These are phyloP conservation scores for Globisporangium emineosum DNA, from an alignment of 352 stramenopile genomes.

Conservation along the genomic window DNA sequence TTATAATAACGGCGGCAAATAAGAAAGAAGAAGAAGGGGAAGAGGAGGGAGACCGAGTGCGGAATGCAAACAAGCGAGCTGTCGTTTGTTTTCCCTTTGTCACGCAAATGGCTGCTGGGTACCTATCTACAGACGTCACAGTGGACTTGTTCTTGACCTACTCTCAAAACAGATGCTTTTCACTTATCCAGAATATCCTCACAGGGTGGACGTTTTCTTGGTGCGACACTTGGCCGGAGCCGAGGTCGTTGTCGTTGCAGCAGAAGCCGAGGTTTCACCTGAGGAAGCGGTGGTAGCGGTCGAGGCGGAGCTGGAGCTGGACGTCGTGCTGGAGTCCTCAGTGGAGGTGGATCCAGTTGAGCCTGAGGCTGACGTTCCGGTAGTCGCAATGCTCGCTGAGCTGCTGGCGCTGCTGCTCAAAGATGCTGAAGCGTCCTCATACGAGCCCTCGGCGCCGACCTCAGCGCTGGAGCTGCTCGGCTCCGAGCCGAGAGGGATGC, in stretches of 20 bases:
- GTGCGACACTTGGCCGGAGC: background rate
- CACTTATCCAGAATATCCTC: too few species aligned
- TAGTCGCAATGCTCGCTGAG: background rate
- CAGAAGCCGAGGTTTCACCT: background rate
- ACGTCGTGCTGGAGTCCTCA: background rate
- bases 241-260: background rate
- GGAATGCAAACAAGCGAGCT: too few species aligned
- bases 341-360: background rate
- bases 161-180: too few species aligned
- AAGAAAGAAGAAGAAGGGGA: too few species aligned
- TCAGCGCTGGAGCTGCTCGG: background rate
- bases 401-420: background rate
- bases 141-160: too few species aligned
- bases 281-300: background rate
- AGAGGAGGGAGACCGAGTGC: too few species aligned
- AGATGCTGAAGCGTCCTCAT: background rate
- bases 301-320: background rate
- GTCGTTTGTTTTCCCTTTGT: too few species aligned
- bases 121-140: too few species aligned
- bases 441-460: background rate
- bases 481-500: slow-evolving; percentile 7
- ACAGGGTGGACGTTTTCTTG: background rate
- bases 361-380: background rate
- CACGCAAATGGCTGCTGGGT: too few species aligned
- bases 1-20: too few species aligned